These are phyloP conservation scores for Vicia faba DNA, from an alignment of 306 rosid species.

Conservation along the genomic window DNA sequence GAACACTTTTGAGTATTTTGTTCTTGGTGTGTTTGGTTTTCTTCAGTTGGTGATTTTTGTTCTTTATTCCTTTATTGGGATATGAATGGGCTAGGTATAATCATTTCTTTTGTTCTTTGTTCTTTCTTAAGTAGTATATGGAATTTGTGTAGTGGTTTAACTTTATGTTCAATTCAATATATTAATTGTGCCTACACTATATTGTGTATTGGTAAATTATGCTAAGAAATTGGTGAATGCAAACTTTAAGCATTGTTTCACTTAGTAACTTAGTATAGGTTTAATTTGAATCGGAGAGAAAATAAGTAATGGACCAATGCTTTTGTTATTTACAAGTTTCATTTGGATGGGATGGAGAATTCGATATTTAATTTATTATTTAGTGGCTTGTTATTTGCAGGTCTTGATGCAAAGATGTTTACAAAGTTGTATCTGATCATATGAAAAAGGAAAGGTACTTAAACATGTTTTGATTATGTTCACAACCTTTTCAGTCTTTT, in stretches of 20 bases:
- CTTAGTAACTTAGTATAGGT: background rate
- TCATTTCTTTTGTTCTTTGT: slow-evolving; percentile 57
- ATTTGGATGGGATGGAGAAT: slow-evolving; percentile 16
- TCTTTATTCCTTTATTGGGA: slow-evolving; percentile 72
- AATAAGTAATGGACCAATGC: background rate
- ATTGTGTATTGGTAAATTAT: too few species aligned
- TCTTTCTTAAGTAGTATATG: too few species aligned
- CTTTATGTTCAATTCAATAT: too few species aligned
- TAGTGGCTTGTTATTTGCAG: slow-evolving; percentile 40
- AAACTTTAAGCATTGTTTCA: too few species aligned
- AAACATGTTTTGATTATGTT: slow-evolving; percentile 22
- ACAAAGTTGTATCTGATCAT: slow-evolving; percentile 78
- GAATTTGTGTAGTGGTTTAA: too few species aligned
- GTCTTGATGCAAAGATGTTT: slow-evolving; percentile 92
- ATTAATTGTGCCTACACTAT: too few species aligned
- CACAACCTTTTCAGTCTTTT: too few species aligned
- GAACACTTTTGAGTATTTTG: slow-evolving; percentile 60
- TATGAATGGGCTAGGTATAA: slow-evolving; percentile 96
- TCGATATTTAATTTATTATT: slow-evolving; percentile 12
- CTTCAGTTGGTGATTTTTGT: slow-evolving; percentile 77
- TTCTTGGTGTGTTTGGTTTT: slow-evolving; percentile 62
- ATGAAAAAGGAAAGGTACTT: slow-evolving; percentile 86
- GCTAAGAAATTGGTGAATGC: too few species aligned
- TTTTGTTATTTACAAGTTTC: background rate
- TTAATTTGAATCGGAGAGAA: slow-evolving; percentile 11